phyloP scores from a whole-genome alignment of 441 rosid species.

The Bocquillonia castaneifolia region DNA sequence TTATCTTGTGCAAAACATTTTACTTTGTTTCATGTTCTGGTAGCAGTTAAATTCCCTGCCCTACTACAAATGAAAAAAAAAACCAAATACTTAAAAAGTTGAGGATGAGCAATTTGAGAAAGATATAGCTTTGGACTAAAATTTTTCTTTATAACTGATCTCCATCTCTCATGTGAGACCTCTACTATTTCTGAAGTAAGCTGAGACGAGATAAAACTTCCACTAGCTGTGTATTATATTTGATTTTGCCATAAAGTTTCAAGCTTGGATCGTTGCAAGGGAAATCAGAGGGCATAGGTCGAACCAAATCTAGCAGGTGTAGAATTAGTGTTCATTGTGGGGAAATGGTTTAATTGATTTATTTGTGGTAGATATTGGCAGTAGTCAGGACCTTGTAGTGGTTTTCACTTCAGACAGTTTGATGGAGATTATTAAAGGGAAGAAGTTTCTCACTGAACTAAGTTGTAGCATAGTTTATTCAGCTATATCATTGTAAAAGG shows the following conservation, averaged over 20 bases:
- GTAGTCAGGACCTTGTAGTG: slow-evolving; percentile 1
- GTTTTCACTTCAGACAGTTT: background rate
- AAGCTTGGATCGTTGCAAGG: background rate
- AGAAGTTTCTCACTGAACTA: background rate
- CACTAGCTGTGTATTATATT: background rate
- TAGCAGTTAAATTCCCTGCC: background rate
- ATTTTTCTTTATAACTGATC: slow-evolving; percentile 1
- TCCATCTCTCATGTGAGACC: background rate
- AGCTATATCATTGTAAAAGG: background rate
- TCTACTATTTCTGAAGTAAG: background rate
- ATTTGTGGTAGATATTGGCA: background rate
- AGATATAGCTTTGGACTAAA: background rate
- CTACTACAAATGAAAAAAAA: background rate
- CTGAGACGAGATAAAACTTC: background rate
- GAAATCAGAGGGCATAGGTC: background rate
- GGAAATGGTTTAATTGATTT: background rate
- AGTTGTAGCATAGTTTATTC: background rate
- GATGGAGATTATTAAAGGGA: too few species aligned
- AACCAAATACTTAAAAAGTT: background rate
- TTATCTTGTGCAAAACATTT: too few species aligned
- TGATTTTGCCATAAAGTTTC: background rate
- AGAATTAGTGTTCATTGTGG: background rate
- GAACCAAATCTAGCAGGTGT: background rate
- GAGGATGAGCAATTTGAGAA: background rate
- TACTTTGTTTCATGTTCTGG: too few species aligned